phyloP scores from a whole-genome alignment of 1,284 basidiomycete species.

The Stygiomarasmius scandens region DNA sequence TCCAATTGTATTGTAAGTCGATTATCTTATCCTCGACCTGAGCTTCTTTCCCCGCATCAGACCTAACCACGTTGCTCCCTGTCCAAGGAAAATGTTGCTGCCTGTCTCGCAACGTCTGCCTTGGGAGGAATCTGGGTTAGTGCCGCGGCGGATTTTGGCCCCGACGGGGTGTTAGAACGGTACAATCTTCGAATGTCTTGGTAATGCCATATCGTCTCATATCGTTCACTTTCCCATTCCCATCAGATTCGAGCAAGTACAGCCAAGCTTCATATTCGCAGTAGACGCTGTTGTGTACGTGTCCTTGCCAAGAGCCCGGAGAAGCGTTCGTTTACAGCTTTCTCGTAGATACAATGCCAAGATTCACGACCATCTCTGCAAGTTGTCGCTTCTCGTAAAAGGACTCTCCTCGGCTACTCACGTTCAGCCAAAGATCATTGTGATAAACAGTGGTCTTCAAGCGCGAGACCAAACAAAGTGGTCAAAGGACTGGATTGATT shows the following conservation, averaged over 20 bases:
- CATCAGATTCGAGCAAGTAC: slow-evolving; percentile 70
- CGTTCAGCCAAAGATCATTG: slow-evolving; percentile 54
- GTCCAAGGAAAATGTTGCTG: slow-evolving; percentile 69
- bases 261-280: slow-evolving; percentile 73
- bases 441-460: slow-evolving; percentile 51
- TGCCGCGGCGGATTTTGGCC: slow-evolving; percentile 87
- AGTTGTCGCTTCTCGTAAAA: slow-evolving; percentile 59
- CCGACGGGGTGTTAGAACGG: slow-evolving; percentile 82
- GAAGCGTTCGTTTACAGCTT: not conserved
- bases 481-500: slow-evolving; percentile 52
- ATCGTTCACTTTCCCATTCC: slow-evolving; percentile 9
- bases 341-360: slow-evolving; percentile 68
- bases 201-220: slow-evolving; percentile 7
- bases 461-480: slow-evolving; percentile 40
- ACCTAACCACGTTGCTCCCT: not conserved
- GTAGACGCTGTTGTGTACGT: slow-evolving; percentile 71
- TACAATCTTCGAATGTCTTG: slow-evolving; percentile 27
- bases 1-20: slow-evolving; percentile 75
- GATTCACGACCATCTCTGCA: slow-evolving; percentile 69
- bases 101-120: slow-evolving; percentile 76
- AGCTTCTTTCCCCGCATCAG: not conserved
- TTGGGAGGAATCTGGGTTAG: slow-evolving; percentile 83
- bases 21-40: slow-evolving; percentile 3
- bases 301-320: not conserved
- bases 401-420: slow-evolving; percentile 44